Percentiles rank a stretch among this genome's conserved stretches.
Conservation (phyloP, 2,329 filamentous ascomycete genomes). For the Raffaelea arxii region DNA sequence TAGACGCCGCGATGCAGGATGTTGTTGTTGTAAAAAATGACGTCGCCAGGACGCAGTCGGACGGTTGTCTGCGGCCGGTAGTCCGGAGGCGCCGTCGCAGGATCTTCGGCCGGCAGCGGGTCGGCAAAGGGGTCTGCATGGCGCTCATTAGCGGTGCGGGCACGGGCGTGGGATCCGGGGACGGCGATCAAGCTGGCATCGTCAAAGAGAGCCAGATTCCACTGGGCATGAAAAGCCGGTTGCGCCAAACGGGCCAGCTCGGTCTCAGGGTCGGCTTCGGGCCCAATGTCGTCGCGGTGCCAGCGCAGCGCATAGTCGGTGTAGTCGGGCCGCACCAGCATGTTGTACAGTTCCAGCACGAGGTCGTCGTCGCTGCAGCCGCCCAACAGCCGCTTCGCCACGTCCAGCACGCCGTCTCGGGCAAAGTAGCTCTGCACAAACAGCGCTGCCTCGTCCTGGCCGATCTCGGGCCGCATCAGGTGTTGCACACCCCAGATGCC, state of each 20-base stretch:
- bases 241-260: slow-evolving; percentile 52
- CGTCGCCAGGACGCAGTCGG: slow-evolving; percentile 60
- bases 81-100: slow-evolving; percentile 28
- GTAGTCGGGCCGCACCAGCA: slow-evolving; percentile 62
- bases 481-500: slow-evolving; percentile 91
- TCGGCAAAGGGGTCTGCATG: slow-evolving; percentile 54
- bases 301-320: slow-evolving; percentile 65
- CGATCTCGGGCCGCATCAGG: slow-evolving; percentile 63
- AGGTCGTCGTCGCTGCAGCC: slow-evolving; percentile 47
- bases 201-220: slow-evolving; percentile 73
- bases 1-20: slow-evolving; percentile 70
- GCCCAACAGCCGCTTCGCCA: slow-evolving; percentile 56
- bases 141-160: slow-evolving; percentile 61
- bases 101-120: slow-evolving; percentile 47
- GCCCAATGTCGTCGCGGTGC: slow-evolving; percentile 76
- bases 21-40: slow-evolving; percentile 85
- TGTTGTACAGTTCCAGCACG: slow-evolving; percentile 82
- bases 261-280: slow-evolving; percentile 54
- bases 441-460: slow-evolving; percentile 40
- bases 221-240: slow-evolving; percentile 69
- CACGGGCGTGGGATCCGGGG: slow-evolving; percentile 63
- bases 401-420: slow-evolving; percentile 45
- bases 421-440: slow-evolving; percentile 69
- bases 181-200: slow-evolving; percentile 68
- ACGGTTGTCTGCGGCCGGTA: slow-evolving; percentile 60